Conservation (phyloP, 495 filamentous ascomycete species). For the Hypoxylon rickii region DNA sequence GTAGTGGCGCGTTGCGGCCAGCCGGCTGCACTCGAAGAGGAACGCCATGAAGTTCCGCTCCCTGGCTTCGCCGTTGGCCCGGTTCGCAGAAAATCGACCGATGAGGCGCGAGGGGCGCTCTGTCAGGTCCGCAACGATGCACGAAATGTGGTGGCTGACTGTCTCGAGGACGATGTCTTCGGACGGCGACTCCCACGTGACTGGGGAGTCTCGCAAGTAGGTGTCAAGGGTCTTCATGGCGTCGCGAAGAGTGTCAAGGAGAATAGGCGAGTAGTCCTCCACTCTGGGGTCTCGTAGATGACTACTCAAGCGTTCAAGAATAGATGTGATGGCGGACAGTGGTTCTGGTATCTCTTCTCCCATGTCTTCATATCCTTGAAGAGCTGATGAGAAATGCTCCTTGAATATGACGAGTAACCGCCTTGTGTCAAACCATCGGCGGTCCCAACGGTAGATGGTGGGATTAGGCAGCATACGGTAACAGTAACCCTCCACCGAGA, state of each 20-base stretch:
- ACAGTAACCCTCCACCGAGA: constrained; percentile 46
- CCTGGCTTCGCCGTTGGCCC: constrained; percentile 9
- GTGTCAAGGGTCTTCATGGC: constrained; percentile 39
- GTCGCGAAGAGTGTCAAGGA: constrained; percentile 45
- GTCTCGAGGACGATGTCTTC: constrained; percentile 14
- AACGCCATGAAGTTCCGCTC: constrained; percentile 4
- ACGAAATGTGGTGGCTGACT: constrained; percentile 6
- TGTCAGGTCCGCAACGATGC: constrained; percentile 2
- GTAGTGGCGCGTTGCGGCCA: background rate
- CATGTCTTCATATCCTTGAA: background rate
- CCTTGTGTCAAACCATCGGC: constrained; percentile 44
- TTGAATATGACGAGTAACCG: constrained; percentile 40
- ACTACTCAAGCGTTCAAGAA: background rate
- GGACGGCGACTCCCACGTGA: constrained; percentile 1
- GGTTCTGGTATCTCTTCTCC: background rate
- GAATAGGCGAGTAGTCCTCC: constrained; percentile 20
- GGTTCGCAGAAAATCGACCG: background rate
- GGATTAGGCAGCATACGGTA: constrained; percentile 57
- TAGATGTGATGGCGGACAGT: constrained; percentile 2
- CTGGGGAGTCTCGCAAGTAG: constrained; percentile 11
- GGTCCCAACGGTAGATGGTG: constrained; percentile 52
- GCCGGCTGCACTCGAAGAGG: constrained; percentile 6
- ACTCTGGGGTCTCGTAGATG: background rate
- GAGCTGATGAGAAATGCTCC: constrained; percentile 29
- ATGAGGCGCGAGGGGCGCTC: constrained; percentile 3